Base-by-base conservation (phyloP, 1,139 yeast species). In the Lodderomyces pseudojiufengensis region DNA sequence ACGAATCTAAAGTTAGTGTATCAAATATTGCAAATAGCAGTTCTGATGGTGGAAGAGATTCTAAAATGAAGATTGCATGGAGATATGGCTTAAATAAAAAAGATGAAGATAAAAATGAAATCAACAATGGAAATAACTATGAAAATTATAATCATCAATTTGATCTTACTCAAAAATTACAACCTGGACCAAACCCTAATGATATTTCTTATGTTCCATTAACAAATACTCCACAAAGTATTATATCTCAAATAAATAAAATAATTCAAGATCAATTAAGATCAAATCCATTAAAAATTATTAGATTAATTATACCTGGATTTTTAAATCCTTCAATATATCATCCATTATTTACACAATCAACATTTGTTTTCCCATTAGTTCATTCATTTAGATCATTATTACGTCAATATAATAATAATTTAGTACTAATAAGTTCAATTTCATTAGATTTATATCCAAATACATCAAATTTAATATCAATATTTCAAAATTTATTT, bases 21-120 rank as follows among this genome's bases (percentile, higher is more conserved):
- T 77, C 82, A 24, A 84, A 84, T 50, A 53, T 83, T 47, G 61
- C 78, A 4, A 68, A 43, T 30, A n/a, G 20, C 20, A 33, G 33
- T 47, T 40, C 42, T 4, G 13, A 38, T 4, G 48, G 52, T 31
- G 50, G 56, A 14, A 59, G 66, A 18, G 54, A 58, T 21, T 51
- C 56, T 25, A 85, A 82, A 46, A 59, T 86, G 66, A 83, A 80
- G 53, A 86, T 86, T 49, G 95, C 95, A 2, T 86, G 95, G 95
- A 74, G 95, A 50, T 86, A 86, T 49, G 87, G 87, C 0, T 55
- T 80, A 36, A 73, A 70, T 30, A 74, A 75, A 38, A 72, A 61
- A 37, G 31, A 44, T 3, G 52, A 60, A 27, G 47, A 55, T 2
- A 46, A 49, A 10, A 18, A 18, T 5, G 48, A 39, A 9, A 24